Evolutionary conservation across 2,329 filamentous ascomycete genomes (phyloP), one percentile per base, ranked within the genome.

Genomic region (Furcasterigmium furcatum): DNA sequence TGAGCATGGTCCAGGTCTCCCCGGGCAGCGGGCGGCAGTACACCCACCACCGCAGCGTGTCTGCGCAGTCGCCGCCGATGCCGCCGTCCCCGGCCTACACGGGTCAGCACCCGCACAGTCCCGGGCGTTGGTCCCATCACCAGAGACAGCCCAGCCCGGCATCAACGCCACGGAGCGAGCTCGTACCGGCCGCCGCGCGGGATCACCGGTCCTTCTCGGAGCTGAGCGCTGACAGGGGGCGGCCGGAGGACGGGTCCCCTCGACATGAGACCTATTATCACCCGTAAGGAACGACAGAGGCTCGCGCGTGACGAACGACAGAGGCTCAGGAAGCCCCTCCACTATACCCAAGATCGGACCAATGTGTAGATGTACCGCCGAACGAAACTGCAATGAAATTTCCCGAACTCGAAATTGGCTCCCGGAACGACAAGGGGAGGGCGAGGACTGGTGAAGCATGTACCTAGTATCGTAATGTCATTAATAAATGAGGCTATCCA

Each of bases 1-100:
- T 64, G 38, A 61, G 60, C 45, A 59, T 61, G 52, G 51, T 65
- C 44, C 56, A 55, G 47, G 36, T 54, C 7, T 44, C 51, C 9
- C 49, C 53, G 5, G 41, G 34, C 18, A 36, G 2, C 34, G 19
- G 16, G n/a, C 34, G 13, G 18, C 27, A 24, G 5, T 32, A 42
- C 40, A 34, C n/a, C 3, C 34, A 36, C 9, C 34, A 36, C 9
- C 34, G 34, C n/a, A 12, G 24, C 24, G 24, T 12, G 24, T 27
- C 24, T 7, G 24, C 7, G 7, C 24, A 27, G 24, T 7, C 24
- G 24, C 7, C 24, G 7, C 12, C 24, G 24, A 12, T 27, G 24
- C 24, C 24, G 24, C 12, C 24, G 7, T 27, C 24, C 7, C 24
- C 24, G 7, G 24, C 12, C 7, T 7, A 27, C 24, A 12, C 24